Base-by-base conservation (phyloP, 768 basidiomycete species). In the Boletus patriciae region DNA sequence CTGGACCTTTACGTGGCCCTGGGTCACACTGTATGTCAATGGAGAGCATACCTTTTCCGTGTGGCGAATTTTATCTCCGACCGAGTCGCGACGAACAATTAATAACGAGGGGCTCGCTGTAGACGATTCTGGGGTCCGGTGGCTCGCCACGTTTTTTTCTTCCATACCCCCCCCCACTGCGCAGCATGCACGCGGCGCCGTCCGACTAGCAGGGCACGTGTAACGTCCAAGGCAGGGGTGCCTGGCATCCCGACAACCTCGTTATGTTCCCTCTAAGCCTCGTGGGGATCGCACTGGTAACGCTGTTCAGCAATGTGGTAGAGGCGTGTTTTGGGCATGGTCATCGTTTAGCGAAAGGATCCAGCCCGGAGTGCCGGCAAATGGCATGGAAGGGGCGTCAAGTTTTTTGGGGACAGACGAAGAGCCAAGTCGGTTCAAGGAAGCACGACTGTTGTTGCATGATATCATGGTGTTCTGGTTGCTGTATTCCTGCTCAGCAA, bases 201-300 rank as follows among this genome's bases (percentile, higher is more conserved):
- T 46, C 58, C 18, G 37, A 43, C 52, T 33, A 37, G 21, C 34
- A 11, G 29, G 34, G 29, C 55, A 59, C 57, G 60, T 59, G 58
- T 34, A 33, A 36, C 34, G 47, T 56, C 43, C 55, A 40, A 29
- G 58, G 29, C 50, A 55, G 27, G 23, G 16, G 23, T 33, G 47
- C 46, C 15, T 42, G 4, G 40, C 27, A 4, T 43, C 25, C 55
- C 58, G 60, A 50, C 49, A 38, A 27, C 58, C 57, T 63, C 43
- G 61, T 51, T 65, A 55, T 59, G 31, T 52, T 62, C 61, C 55
- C 60, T 52, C 54, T 38, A 0, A 9, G 54, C 66, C 64, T 63
- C 68, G 54, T 58, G 63, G 59, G 29, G 2, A 23, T 31, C 37
- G 15, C 54, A 29, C 51, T 25, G n/a, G 42, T 33, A 53, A 48